phyloP scores from a whole-genome alignment of 2,329 filamentous ascomycete genomes.

The Celoporthe dispersa region DNA sequence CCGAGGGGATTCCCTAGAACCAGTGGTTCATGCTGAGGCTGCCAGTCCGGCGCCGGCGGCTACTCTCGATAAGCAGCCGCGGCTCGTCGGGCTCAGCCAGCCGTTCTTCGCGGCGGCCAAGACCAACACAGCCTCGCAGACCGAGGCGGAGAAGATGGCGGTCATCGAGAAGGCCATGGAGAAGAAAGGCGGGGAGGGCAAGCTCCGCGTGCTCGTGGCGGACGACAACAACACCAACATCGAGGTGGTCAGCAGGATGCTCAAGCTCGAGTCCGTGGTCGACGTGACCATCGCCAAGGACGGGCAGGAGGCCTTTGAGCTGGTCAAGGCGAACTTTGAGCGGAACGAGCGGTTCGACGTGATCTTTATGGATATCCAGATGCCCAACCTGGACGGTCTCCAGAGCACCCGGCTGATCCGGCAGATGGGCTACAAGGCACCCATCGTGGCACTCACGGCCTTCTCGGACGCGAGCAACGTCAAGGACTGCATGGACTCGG shows the following conservation, averaged over 20 bases:
- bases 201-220: constrained; percentile 82
- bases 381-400: constrained; percentile 90
- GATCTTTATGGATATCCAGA: constrained; percentile 96
- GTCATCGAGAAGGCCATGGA: constrained; percentile 69
- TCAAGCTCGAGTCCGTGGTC: constrained; percentile 79
- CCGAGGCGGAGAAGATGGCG: constrained; percentile 64
- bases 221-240: constrained; percentile 68
- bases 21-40: constrained; percentile 31
- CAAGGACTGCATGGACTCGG: constrained; percentile 82
- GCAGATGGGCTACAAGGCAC: constrained; percentile 82
- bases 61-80: constrained; percentile 70
- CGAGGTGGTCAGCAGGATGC: constrained; percentile 63
- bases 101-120: constrained; percentile 71
- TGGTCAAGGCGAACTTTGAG: constrained; percentile 82
- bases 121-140: constrained; percentile 39
- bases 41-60: constrained; percentile 44
- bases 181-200: constrained; percentile 61
- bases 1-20: constrained; percentile 37
- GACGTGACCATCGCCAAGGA: constrained; percentile 88
- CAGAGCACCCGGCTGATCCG: constrained; percentile 86
- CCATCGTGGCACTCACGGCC: constrained; percentile 88
- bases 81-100: constrained; percentile 79
- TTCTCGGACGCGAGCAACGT: constrained; percentile 91
- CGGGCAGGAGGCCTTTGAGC: constrained; percentile 84
- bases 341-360: constrained; percentile 75